A percentile compares a stretch with the other conserved stretches of the same genome.
These are phyloP conservation scores for Comarum palustre DNA, from an alignment of 306 rosid genomes.

Conservation along the genomic window DNA sequence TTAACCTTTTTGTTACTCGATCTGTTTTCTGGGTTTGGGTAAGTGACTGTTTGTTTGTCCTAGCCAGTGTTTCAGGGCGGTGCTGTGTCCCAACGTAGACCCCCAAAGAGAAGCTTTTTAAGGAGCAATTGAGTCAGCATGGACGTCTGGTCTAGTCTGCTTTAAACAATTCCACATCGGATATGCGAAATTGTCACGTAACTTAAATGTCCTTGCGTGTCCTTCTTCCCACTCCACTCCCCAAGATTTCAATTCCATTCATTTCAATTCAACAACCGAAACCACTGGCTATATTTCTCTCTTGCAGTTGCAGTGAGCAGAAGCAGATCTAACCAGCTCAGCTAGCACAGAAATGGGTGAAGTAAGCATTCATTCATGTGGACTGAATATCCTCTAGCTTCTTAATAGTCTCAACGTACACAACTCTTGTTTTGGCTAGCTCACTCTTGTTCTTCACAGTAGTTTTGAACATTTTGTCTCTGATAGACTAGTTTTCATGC, in stretches of 20 bases:
- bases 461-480: background rate
- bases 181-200: conserved; percentile 47
- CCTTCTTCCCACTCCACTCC: conserved; percentile 8
- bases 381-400: background rate
- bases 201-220: conserved; percentile 30
- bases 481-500: background rate
- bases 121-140: conserved; percentile 33
- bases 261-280: background rate
- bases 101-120: conserved; percentile 7
- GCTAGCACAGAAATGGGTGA: conserved; percentile 55
- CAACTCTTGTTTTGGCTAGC: background rate
- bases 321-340: background rate
- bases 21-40: background rate
- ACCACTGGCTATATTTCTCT: background rate
- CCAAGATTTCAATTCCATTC: background rate
- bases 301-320: background rate
- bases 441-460: background rate
- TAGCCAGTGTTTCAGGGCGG: background rate
- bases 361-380: conserved; percentile 43
- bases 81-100: conserved; percentile 2
- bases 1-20: background rate
- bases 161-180: conserved; percentile 55
- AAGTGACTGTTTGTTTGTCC: conserved; percentile 5
- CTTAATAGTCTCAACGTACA: background rate
- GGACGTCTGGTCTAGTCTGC: conserved; percentile 28